phyloP scores from a whole-genome alignment of 2,329 filamentous ascomycete species.

The Exophiala calicioides region DNA sequence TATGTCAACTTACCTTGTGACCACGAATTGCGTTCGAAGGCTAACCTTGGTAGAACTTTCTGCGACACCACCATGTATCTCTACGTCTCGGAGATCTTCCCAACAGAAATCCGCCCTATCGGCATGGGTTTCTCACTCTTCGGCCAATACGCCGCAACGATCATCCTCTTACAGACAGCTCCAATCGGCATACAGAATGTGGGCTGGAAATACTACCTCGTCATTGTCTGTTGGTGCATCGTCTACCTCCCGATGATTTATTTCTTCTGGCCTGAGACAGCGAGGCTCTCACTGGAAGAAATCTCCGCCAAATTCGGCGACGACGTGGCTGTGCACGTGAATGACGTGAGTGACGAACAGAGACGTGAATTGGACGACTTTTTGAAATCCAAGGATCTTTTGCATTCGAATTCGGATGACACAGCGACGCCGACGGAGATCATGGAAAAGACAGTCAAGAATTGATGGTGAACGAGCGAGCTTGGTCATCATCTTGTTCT shows the following conservation, averaged over 20 bases:
- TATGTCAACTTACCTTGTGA: conserved; percentile 40
- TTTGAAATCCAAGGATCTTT: conserved; percentile 17
- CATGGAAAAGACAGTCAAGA: conserved; percentile 4
- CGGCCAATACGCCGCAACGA: conserved; percentile 51
- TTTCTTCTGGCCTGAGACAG: conserved; percentile 39
- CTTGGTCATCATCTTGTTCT: no score
- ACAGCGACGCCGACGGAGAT: conserved; percentile 7
- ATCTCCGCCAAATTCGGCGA: conserved; percentile 52
- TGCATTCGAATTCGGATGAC: conserved; percentile 4
- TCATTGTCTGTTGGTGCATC: conserved; percentile 46
- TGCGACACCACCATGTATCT: conserved; percentile 53
- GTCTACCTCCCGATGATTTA: conserved; percentile 40
- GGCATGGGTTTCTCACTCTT: conserved; percentile 56
- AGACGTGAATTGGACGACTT: conserved; percentile 23
- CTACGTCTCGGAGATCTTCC: conserved; percentile 51
- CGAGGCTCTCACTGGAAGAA: conserved; percentile 48
- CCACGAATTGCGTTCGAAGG: no score
- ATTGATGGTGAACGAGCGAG: not conserved
- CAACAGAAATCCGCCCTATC: conserved; percentile 52
- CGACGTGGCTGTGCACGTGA: conserved; percentile 51
- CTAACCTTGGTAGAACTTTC: conserved; percentile 47
- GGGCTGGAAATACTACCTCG: conserved; percentile 49
- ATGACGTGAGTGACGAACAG: conserved; percentile 46
- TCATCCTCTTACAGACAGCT: conserved; percentile 52
- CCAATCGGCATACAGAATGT: conserved; percentile 46